Evolutionary conservation across 352 stramenopile genomes (phyloP), one percentile per base, ranked within the genome.

Genomic region (Chrysophaeum taylorii): DNA sequence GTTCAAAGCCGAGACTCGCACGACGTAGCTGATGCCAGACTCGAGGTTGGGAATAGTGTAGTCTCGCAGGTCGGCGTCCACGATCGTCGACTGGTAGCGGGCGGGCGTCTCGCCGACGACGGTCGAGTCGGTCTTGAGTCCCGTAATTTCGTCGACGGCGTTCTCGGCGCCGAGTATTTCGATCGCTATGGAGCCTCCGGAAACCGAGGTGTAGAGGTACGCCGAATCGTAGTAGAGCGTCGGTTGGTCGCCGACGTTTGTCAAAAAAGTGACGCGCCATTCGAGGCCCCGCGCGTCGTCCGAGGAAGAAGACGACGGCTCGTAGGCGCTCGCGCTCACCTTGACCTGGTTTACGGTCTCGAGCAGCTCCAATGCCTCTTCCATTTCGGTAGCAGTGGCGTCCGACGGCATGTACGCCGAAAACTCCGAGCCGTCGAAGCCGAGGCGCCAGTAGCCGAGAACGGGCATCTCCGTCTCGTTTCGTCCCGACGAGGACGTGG

Each of bases 201-300:
- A 27, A 12, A 45, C 57, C 52, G 70, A 61, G 14, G 70, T 76
- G 57, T 39, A 62, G 27, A 82, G 29, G 64, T 79, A 74, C 7
- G 70, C 45, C 27, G 57, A 45, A 70, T 84, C 79, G 15, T 81
- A 52, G 38, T 80, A 63, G 15, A 84, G 60, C 33, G 88, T 73
- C 2, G 88, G 87, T 63, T 92, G 90, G 70, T 87, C 90, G 15
- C 90, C 90, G 35, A 85, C 85, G 64, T 94, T 93, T 1, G 86
- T 77, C 2, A 82, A 73, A 75, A 96, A 96, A 23, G 86, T 91
- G 68, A 97, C 81, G 62, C 84, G 86, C 83, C 89, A 97, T 42
- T 86, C 79, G 67, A 93, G 92, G 37, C 62, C 62, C 29, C 21
- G 15, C 16, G 52, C 7, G 57, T 90, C 87, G 38, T 80, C 85